phyloP scores from a whole-genome alignment of 352 stramenopile species.

The Pythium vanterpoolii region DNA sequence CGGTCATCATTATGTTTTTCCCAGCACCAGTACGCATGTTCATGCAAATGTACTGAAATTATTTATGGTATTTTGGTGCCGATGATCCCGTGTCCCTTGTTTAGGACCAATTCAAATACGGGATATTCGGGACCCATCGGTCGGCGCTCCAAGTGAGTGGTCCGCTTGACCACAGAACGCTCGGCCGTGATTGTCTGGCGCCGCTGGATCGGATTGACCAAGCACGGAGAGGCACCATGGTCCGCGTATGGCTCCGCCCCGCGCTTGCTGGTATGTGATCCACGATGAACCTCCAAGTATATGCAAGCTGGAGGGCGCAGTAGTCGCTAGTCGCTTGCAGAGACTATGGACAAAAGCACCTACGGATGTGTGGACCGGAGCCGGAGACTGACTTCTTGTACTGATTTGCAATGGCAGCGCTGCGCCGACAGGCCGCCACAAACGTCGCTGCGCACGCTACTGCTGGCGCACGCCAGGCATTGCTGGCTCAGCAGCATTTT shows the following conservation, averaged over 20 bases:
- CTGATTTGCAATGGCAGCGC: conserved; percentile 10
- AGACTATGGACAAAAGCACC: background rate
- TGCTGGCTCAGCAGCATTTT: conserved; percentile 17
- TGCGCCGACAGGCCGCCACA: conserved; percentile 22
- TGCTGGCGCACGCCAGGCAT: conserved; percentile 14
- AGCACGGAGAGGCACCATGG: conserved; percentile 40
- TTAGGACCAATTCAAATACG: conserved; percentile 6
- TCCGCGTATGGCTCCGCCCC: conserved; percentile 71
- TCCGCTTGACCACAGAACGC: conserved; percentile 23
- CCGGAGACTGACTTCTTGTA: background rate
- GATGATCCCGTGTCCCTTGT: conserved; percentile 4
- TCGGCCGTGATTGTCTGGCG: conserved; percentile 25
- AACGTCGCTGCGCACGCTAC: conserved; percentile 16
- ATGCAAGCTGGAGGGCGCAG: no score
- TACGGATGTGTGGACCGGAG: conserved; percentile 5
- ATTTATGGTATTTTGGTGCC: background rate
- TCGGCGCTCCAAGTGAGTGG: conserved; percentile 26
- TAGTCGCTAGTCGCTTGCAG: background rate
- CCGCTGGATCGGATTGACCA: conserved; percentile 21
- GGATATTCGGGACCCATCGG: conserved; percentile 24
- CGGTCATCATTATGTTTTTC: no score
- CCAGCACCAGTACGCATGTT: no score
- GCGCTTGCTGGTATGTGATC: conserved; percentile 42
- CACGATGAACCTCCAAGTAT: background rate
- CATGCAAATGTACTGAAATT: no score